A percentile compares a stretch with the other conserved stretches of the same genome.
Conservation (phyloP, 805 yeast genomes). For the Nakazawaea molendinolei region DNA sequence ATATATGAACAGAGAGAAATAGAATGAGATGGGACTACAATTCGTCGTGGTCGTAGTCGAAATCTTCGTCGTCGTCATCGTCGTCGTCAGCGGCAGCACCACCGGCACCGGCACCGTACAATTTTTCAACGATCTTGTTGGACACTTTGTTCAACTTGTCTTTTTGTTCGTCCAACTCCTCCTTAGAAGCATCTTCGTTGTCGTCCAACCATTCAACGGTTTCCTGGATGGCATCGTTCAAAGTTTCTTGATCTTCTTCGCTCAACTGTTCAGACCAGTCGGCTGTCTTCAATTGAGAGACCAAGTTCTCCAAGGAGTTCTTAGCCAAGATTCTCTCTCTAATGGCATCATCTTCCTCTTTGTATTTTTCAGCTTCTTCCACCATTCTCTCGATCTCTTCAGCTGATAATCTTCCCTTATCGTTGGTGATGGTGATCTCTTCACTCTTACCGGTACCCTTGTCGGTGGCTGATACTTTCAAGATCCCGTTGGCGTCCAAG, state of each 20-base stretch:
- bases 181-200: slow-evolving; percentile 81
- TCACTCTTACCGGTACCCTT: slow-evolving; percentile 93
- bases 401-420: slow-evolving; percentile 88
- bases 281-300: slow-evolving; percentile 12
- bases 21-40: slow-evolving; percentile 25
- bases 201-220: slow-evolving; percentile 76
- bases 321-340: slow-evolving; percentile 9
- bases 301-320: slow-evolving; percentile 28
- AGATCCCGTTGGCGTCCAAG: slow-evolving; percentile 80
- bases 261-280: slow-evolving; percentile 47
- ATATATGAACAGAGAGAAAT: slow-evolving; percentile 1
- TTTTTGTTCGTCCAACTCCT: slow-evolving; percentile 90
- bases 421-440: slow-evolving; percentile 87
- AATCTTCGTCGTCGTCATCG: slow-evolving; percentile 41
- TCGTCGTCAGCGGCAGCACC: slow-evolving; percentile 38
- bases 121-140: slow-evolving; percentile 86
- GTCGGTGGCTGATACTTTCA: slow-evolving; percentile 82
- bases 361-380: slow-evolving; percentile 91
- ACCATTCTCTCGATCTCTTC: slow-evolving; percentile 98
- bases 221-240: slow-evolving; percentile 83
- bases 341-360: slow-evolving; percentile 74
- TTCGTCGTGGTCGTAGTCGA: slow-evolving; percentile 56
- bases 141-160: slow-evolving; percentile 76
- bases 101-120: slow-evolving; percentile 56
- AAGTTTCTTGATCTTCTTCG: slow-evolving; percentile 86